Percentiles rank a stretch among this genome's conserved stretches.
Conservation (phyloP, 2,329 filamentous ascomycete genomes). For the Trichophyton benhamiae region DNA sequence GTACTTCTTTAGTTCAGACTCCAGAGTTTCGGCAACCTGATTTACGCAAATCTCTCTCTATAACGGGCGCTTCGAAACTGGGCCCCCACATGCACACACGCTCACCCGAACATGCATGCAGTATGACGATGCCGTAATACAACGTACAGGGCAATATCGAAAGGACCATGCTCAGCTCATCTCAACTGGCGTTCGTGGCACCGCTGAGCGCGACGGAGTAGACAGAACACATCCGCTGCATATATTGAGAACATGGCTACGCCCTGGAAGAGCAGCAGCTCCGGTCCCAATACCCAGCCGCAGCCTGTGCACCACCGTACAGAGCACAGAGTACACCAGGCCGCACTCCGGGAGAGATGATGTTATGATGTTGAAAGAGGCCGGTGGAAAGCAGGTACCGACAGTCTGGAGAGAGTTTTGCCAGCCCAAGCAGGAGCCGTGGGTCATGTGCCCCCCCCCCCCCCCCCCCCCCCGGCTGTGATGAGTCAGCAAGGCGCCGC, state of each 20-base stretch:
- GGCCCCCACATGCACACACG: not conserved
- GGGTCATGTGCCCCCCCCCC: slow-evolving; percentile 6
- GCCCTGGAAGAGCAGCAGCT: not conserved
- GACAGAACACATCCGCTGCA: not conserved
- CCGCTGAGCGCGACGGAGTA: not conserved
- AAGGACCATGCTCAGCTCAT: not conserved
- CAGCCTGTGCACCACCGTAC: no score
- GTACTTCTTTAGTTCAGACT: no score
- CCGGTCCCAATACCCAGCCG: not conserved
- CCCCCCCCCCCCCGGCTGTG: not conserved
- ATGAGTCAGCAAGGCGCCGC: not conserved
- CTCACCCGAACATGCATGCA: not conserved
- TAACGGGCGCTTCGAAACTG: not conserved
- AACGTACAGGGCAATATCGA: not conserved
- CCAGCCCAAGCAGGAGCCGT: slow-evolving; percentile 3
- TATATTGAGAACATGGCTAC: not conserved
- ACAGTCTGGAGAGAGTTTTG: slow-evolving; percentile 12
- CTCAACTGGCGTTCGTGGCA: not conserved
- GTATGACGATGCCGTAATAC: not conserved
- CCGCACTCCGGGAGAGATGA: not conserved
- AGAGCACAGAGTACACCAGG: no score
- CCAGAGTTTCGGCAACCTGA: no score
- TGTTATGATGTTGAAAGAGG: slow-evolving; percentile 3
- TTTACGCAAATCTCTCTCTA: not conserved
- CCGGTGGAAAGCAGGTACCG: slow-evolving; percentile 7